Evolutionary conservation across 2,329 filamentous ascomycete genomes (phyloP), one percentile per base, ranked within the genome.

Genomic region (Penicillium sp.): DNA sequence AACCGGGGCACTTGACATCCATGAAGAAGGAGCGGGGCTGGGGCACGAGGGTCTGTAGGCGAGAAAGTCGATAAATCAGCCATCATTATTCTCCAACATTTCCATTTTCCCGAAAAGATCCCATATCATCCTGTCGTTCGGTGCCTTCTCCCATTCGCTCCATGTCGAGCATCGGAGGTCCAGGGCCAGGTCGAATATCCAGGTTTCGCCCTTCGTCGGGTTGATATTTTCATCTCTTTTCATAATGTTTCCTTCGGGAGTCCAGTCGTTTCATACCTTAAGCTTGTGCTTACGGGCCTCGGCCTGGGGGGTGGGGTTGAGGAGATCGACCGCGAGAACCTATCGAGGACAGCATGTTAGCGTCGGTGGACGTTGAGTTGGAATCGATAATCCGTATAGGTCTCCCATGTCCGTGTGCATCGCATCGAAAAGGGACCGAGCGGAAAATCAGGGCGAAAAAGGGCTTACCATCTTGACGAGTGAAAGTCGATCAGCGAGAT

Each of bases 251-350:
- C 27, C 23, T 37, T 56, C 48, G 56, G 45, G 45, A 27, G 46
- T 50, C 50, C 50, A 53, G 50, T 51, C 51, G 47, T 56, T 63
- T 71, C 82, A 69, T 91, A 96, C 91, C 91, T 99, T 99, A 80
- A 99, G 91, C 91, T 99, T 99, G 90, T 99, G 94, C 90, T 97
- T 97, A 85, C 91, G 91, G 77, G 91, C 91, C 89, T 99, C 94
- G 80, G 93, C 87, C 81, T 91, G 90, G 82, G 93, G 89, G 78
- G 89, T 90, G 77, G 94, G 94, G 91, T 99, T 97, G 82, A 99
- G 89, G 76, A 99, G 92, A 86, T 99, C 94, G 86, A 97, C 90
- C 81, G 94, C 94, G 89, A 99, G 91, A 96, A 97, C 93, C 94
- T 97, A 77, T 68, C 55, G 46, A 50, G 54, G 31, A 55, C 52